These are phyloP conservation scores for Ogataea methylovora DNA, from an alignment of 805 yeast genomes.

Conservation along the genomic window DNA sequence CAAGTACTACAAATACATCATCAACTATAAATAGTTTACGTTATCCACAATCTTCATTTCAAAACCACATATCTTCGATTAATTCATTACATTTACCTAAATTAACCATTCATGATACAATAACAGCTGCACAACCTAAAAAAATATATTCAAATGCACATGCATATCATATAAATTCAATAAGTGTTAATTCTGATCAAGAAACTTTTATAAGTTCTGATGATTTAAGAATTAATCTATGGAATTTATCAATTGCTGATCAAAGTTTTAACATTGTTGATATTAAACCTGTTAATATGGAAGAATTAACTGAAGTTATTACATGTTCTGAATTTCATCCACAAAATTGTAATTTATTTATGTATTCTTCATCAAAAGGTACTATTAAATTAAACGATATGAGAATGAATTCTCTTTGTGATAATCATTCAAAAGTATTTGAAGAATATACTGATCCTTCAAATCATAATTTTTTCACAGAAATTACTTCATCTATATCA, in stretches of 20 bases:
- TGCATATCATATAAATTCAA: constrained; percentile 95
- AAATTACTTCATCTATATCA: constrained; percentile 87
- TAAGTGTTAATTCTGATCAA: constrained; percentile 89
- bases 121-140: constrained; percentile 92
- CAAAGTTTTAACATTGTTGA: constrained; percentile 96
- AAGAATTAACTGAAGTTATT: constrained; percentile 95
- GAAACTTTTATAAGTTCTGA: constrained; percentile 92
- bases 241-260: constrained; percentile 93
- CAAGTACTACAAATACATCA: constrained; percentile 1
- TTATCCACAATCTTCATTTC: neutral
- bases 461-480: constrained; percentile 92
- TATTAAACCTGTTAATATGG: constrained; percentile 97
- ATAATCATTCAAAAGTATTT: constrained; percentile 75
- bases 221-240: constrained; percentile 88
- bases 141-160: constrained; percentile 92
- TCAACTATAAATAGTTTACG: neutral
- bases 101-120: constrained; percentile 87
- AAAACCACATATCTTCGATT: constrained; percentile 13
- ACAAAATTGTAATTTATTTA: constrained; percentile 79
- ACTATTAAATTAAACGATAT: constrained; percentile 92
- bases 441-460: constrained; percentile 93
- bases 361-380: constrained; percentile 94
- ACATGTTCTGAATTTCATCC: constrained; percentile 98
- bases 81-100: constrained; percentile 70
- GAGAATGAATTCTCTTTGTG: constrained; percentile 94